A percentile compares a stretch with the other conserved stretches of the same genome.
phyloP scores from a whole-genome alignment of 352 stramenopile genomes.

The Pythium myriotylum region DNA sequence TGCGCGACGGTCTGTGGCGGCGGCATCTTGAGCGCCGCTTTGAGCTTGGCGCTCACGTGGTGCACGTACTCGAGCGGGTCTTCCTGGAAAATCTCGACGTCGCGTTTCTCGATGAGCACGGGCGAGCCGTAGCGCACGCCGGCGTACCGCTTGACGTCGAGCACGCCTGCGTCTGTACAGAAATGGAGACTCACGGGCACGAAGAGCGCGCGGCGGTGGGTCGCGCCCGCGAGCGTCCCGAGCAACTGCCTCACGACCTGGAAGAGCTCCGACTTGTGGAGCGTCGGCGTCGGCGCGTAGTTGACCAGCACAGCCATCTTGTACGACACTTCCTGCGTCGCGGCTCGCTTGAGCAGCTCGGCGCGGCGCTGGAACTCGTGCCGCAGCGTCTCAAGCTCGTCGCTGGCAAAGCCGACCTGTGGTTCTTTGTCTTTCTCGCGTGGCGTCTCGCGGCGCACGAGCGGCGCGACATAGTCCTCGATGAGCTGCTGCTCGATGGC shows the following conservation, averaged over 20 bases:
- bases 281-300: slow-evolving; percentile 36
- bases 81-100: slow-evolving; percentile 60
- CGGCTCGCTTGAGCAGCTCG: slow-evolving; percentile 41
- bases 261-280: slow-evolving; percentile 52
- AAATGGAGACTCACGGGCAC: slow-evolving; percentile 70
- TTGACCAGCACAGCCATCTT: slow-evolving; percentile 68
- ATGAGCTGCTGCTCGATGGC: slow-evolving; percentile 55
- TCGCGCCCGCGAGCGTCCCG: slow-evolving; percentile 41
- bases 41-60: slow-evolving; percentile 57
- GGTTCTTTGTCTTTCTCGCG: no score
- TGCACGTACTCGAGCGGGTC: slow-evolving; percentile 69
- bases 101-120: slow-evolving; percentile 58
- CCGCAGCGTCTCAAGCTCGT: slow-evolving; percentile 38
- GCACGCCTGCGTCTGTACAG: slow-evolving; percentile 47
- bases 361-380: slow-evolving; percentile 43
- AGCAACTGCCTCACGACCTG: slow-evolving; percentile 56
- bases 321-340: slow-evolving; percentile 56
- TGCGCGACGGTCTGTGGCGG: slow-evolving; percentile 56
- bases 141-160: slow-evolving; percentile 55
- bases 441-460: slow-evolving; percentile 24
- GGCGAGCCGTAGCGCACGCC: slow-evolving; percentile 65
- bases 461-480: slow-evolving; percentile 61
- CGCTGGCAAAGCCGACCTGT: slow-evolving; percentile 19
- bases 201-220: slow-evolving; percentile 49
- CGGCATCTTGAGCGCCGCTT: slow-evolving; percentile 60